Evolutionary conservation across 345 rosid genomes (phyloP).

Genomic region (Eucalyptus grandis): DNA sequence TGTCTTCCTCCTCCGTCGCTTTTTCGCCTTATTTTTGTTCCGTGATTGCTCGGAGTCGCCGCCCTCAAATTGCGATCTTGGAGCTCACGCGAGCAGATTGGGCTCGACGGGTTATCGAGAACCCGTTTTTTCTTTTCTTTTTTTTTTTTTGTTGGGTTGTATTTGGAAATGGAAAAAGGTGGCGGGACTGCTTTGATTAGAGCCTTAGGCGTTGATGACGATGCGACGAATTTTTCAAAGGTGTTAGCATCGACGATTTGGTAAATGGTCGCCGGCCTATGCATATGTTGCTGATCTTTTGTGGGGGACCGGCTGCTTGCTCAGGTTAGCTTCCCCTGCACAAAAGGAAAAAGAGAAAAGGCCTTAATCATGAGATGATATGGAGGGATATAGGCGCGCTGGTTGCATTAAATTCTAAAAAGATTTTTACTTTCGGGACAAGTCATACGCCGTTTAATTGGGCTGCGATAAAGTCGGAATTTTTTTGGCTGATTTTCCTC

Average conservation of each 20-base stretch:
- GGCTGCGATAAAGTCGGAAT: background rate
- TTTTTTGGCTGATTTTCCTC: background rate
- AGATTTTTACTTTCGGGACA: background rate
- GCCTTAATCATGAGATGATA: background rate
- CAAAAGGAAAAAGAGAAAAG: background rate
- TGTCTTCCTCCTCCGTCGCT: background rate
- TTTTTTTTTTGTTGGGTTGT: background rate
- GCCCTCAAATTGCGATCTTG: background rate
- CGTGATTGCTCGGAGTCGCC: background rate
- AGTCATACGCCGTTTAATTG: background rate
- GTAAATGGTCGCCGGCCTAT: background rate
- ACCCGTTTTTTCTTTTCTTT: background rate
- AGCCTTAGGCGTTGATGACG: background rate
- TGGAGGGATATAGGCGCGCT: background rate
- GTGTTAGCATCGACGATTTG: background rate
- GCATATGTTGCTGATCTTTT: background rate
- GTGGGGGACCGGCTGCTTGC: background rate
- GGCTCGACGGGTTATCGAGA: background rate
- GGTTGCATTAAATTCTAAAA: background rate
- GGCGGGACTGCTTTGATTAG: background rate
- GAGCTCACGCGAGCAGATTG: background rate
- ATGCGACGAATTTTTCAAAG: background rate
- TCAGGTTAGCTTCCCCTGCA: background rate
- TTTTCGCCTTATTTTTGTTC: background rate
- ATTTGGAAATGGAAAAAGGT: background rate